Evolutionary conservation across 352 stramenopile genomes (phyloP), one percentile per base, ranked within the genome.

Genomic region (Pythium brassicae): DNA sequence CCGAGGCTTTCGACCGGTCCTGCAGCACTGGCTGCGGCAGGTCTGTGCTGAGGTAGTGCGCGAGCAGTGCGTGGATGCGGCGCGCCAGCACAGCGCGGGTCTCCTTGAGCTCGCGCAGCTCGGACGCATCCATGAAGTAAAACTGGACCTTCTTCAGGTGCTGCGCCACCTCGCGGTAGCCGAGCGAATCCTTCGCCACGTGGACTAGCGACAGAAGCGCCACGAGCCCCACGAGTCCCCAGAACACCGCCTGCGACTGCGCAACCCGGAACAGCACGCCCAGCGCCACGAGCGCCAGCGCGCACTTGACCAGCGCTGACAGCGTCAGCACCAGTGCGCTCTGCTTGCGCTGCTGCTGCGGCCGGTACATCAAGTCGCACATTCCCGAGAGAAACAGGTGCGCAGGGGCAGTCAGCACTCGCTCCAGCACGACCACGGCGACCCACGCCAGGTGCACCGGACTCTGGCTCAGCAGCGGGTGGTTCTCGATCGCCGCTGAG

Each of bases 101-200:
- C 22, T 78, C 65, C 53, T 81, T 84, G 27, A 89, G 60, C 52
- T 81, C 67, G 2, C 62, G 66, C 55, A 75, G 72, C 43, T 86
- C 75, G 0, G 70, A 60, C 3, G 66, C 43, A 65, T 87, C 79
- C 76, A 89, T 87, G 5, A 89, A 55, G 55, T 89, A 86, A 39
- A 89, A 87, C 64, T 89, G 79, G 22, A 78, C 62, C 57, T 87
- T 87, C 57, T 85, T 81, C 76, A 78, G 81, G 49, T 86, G 72
- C 52, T 78, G 66, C 17, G 68, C 72, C 52, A 87, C 53, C 22
- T 77, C 67, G n/a, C 76, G 66, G 22, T 73, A 68, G 23, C 71
- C 66, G 15, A 68, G 53, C 35, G 68, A 68, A 0, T 64, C 64
- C 26, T 72, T 68, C 44, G 71, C 63, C 27, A 62, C 57, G 22